Evolutionary conservation across 2,329 filamentous ascomycete species (phyloP), one percentile per base, ranked within the genome.

Genomic region (Aspergillus ochraceoroseus): DNA sequence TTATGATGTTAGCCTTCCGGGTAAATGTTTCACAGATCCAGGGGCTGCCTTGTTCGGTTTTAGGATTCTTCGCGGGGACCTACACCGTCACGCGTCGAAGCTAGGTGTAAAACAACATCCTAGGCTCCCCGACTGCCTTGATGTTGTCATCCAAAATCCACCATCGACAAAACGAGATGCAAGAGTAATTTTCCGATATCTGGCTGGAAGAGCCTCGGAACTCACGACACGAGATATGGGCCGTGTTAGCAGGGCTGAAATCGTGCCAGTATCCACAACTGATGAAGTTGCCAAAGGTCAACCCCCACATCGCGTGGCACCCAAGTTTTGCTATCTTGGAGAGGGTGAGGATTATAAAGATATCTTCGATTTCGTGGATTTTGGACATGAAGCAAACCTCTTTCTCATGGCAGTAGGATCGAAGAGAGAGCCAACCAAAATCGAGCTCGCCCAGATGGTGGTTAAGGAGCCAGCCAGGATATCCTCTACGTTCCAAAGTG

Each of bases 341-440:
- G 72, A 76, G 22, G 72, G 75, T 37, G 70, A 77, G 40, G 74
- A 82, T 51, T 98, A 94, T 55, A 84, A 80, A 7, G 85, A 94
- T 20, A 94, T 98, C 20, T 95, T 98, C 52, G 88, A 96, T 59
- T 98, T 95, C 64, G 89, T 96, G 9, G 86, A 96, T 60, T 98
- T 95, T 67, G 88, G 90, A 0, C 70, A 75, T 22, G 82, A 90
- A 58, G 90, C 87, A 2, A 96, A 96, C 56, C 73, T 84, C 0
- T 98, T 98, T 56, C 69, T 98, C 12, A 78, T 88, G 53, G 85
- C 86, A 47, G 87, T 89, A 49, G 92, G 92, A 7, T 90, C 88
- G 2, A 95, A 94, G 64, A 82, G 79, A 48, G 90, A 98, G 63
- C 92, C 92, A 3, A 94, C 84, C 2, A 92, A 86, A 54, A 63